Evolutionary conservation across 441 rosid species (phyloP), one percentile per base, ranked within the genome.

Genomic region (Macaranga tanarius): DNA sequence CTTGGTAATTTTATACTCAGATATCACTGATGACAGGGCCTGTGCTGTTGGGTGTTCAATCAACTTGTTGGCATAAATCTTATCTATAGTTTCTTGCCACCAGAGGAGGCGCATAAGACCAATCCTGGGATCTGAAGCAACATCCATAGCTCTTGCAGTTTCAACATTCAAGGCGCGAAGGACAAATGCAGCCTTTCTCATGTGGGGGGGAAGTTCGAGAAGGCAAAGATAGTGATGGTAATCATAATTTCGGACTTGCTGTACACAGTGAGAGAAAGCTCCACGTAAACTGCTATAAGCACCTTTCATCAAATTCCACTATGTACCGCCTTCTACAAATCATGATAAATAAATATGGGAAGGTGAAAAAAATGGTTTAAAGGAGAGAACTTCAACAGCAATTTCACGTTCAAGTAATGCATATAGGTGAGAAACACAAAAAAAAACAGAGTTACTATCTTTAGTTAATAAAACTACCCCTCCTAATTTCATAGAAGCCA

Each of bases 171-270:
- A 88, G 26, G 98, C 90, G 0, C 93, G 88, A 66, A 93, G 90
- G 26, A 95, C 93, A 67, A 93, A 93, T 19, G 97, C 93, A 42
- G 93, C 85, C 83, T 89, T 91, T 57, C 93, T 90, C 86, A 90
- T 85, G 75, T 76, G 69, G 42, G 82, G 84, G 4, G 96, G 97
- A 26, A 92, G 92, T 60, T 89, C 93, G 17, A 93, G 95, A 55
- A 93, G 96, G 86, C 98, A 93, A 66, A 93, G 93, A 80, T 90
- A 90, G 83, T 93, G 98, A 79, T 93, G 98, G 76, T 92, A 92
- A 83, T 93, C 98, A 84, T 89, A 91, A 74, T 78, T 90, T 58
- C 93, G 80, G 22, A 92, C 98, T 86, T 90, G 97, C 71, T 90
- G 87, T 62, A 92, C 93, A 74, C 98, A 90, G 73, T 89, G 79